Conservation (phyloP, 2,329 filamentous ascomycete genomes). For the Orbilia ellipsospora region DNA sequence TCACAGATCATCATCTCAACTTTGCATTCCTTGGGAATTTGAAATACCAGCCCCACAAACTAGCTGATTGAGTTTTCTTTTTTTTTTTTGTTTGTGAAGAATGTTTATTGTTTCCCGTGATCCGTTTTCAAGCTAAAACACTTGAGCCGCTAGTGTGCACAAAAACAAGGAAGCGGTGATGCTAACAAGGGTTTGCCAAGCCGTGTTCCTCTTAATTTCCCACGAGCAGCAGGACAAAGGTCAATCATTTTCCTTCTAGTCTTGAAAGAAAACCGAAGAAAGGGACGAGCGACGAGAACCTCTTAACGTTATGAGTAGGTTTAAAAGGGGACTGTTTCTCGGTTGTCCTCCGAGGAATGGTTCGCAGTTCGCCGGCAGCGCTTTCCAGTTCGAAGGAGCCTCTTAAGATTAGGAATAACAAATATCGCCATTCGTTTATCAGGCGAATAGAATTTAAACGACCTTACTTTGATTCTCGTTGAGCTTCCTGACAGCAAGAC, state of each 20-base stretch:
- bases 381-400: neutral
- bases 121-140: conserved; percentile 23
- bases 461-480: no score
- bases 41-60: neutral
- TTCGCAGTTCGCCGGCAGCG: conserved; percentile 7
- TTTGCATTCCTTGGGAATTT: conserved; percentile 11
- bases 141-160: conserved; percentile 24
- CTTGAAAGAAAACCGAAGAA: conserved; percentile 1
- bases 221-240: conserved; percentile 13
- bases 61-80: neutral
- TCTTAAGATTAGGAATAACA: neutral
- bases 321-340: conserved; percentile 29
- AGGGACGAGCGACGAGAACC: conserved; percentile 1
- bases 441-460: no score
- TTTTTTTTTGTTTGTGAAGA: no score
- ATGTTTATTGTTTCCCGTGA: conserved; percentile 1
- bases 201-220: conserved; percentile 47
- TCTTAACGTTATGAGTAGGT: conserved; percentile 48
- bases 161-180: conserved; percentile 32
- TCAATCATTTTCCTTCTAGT: conserved; percentile 19
- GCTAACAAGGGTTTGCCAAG: conserved; percentile 26
- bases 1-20: neutral
- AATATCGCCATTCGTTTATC: conserved; percentile 11
- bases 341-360: neutral
- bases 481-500: no score